Base-by-base conservation (phyloP, 805 yeast species). In the Kluyveromyces lactis region DNA sequence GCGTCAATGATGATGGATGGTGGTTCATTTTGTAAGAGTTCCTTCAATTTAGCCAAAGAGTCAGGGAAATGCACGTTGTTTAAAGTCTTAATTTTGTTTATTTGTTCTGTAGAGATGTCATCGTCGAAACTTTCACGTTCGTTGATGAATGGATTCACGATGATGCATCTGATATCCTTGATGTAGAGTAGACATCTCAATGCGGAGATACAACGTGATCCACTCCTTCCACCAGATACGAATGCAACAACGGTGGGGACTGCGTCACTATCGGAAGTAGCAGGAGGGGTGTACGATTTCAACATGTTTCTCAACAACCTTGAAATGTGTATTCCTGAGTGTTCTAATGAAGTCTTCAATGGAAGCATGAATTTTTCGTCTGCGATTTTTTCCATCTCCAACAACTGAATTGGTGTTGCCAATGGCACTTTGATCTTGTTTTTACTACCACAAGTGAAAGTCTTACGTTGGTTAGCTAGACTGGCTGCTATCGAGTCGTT, bases 1-100 rank as follows among this genome's bases (percentile, higher is more conserved):
- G 87, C 92, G 58, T 87, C 97, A 15, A 87, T 53, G 8, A 86
- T 72, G 43, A 87, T 66, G 54, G 86, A 95, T 12, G 84, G 76
- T 0, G 95, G 92, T 56, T 65, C 48, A 67, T 57, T 26, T 16
- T 39, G 40, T 18, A 42, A 29, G 27, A 60, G 58, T 18, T 35
- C 58, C 41, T 54, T 66, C 53, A 67, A 63, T 32, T 54, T 71
- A 34, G 43, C 53, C 46, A 61, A 51, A 8, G 62, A 53, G 16
- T 60, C 62, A 4, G 37, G 37, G 30, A 34, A 34, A 15, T 16
- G 13, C 8, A 34, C 37, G 30, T 34, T 34, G 9, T 19, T 17
- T 18, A 34, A 34, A 2, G 68, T 62, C 41, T 70, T 72, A 49
- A 81, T 79, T 26, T 79, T 59, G 17, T 68, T 68, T 44, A 77